Base-by-base conservation (phyloP, 2,329 filamentous ascomycete species). In the Xylaria sp. region DNA sequence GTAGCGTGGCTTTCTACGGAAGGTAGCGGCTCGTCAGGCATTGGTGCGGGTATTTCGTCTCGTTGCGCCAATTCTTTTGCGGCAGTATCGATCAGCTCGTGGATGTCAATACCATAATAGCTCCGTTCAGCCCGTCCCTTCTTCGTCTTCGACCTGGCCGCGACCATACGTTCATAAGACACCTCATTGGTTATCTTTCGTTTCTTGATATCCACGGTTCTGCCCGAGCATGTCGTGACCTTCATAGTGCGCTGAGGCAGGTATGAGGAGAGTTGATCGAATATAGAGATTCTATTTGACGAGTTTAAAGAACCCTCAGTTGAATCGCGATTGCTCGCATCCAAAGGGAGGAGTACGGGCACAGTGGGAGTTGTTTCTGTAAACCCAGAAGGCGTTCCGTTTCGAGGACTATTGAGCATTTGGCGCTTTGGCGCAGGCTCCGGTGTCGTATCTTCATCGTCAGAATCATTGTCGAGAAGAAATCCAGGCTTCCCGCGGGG, bases 41-140 rank as follows among this genome's bases (percentile, higher is more conserved):
- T 56, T 1, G 73, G n/a, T 19, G 71, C 56, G 71, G 74, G 1
- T 71, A 64, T 65, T 67, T 69, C 36, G 76, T 75, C 60, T 74
- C 77, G 75, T 77, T 72, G 72, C 45, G 83, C 81, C 9, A 86
- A 80, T 69, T 93, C 89, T 21, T 86, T 86, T 61, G 88, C 83
- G 2, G 92, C 92, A 17, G 91, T 86, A 65, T 92, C 90, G 65
- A 98, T 86, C 47, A 99, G 82, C 64, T 89, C 85, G 79, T 98
- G 94, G 39, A 99, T 96, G 55, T 97, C 91, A 71, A 99, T 91
- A 9, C 96, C 96, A 78, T 97, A 99, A 80, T 94, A 98, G 74
- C 90, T 91, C 73, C 88, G 88, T 75, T 88, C 88, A 2, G 92
- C 92, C 67, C 89, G 85, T 1, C 91, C 90, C 65, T 90, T 87